Evolutionary conservation across 1,139 yeast species (phyloP), one percentile per base, ranked within the genome.

Genomic region (Trichomonascaceae sp.): DNA sequence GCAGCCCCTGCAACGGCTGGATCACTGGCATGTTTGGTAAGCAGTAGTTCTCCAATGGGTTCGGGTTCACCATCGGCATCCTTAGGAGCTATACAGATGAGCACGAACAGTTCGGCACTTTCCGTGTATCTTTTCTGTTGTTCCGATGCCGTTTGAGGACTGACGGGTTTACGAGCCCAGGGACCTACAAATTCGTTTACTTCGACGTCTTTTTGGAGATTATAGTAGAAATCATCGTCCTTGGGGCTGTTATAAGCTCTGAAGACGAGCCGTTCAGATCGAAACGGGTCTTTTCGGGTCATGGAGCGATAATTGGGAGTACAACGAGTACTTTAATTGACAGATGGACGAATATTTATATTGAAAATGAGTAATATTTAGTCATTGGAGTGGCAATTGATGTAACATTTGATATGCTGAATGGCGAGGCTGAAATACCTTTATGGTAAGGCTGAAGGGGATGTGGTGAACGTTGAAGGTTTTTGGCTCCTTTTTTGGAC

Each of bases 241-340:
- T 46, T 32, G 12, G 39, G 41, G 41, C 20, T 17, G 2, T 46
- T 24, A n/a, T 1, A 6, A 1, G 49, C 49, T 17, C 43, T 32
- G 24, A 30, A 46, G 9, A 46, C 41, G 22, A 46, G 49, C 3
- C 49, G 49, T 3, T 46, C 49, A 10, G 49, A 46, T n/a, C 38
- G 43, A 17, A 27, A 46, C 15, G 24, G 39, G 36, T 24, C 47
- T 36, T 36, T 36, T n/a, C 41, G 41, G 17, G 17, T 13, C 41
- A 36, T 36, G 13, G 32, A 7, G 10, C 9, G 32, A 8, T 22
- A 5, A 4, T 8, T 27, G 32, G 12, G 10, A 12, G 9, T 7
- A 5, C 24, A 6, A 22, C 24, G 6, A 22, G 24, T 22, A 22
- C 6, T 22, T 22, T n/a, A n/a, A n/a, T n/a, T n/a, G n/a, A n/a